These are phyloP conservation scores for Calonectria pauciramosa DNA, from an alignment of 2,329 filamentous ascomycete species.

Conservation along the genomic window DNA sequence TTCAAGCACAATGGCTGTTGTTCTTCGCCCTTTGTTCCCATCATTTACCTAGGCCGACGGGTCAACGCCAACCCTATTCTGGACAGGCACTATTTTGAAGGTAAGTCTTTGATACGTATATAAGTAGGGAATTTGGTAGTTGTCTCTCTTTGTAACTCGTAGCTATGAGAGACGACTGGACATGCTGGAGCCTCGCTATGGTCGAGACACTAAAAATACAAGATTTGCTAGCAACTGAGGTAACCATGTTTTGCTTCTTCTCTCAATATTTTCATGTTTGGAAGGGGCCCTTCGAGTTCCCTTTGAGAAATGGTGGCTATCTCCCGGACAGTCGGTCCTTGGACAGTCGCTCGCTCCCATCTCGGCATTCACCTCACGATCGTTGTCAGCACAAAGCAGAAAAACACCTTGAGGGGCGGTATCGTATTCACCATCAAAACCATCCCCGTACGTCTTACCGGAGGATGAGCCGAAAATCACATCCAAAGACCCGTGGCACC, in stretches of 20 bases:
- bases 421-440: background rate
- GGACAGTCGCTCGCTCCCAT: slow-evolving; percentile 8
- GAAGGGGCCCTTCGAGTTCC: slow-evolving; percentile 12
- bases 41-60: too few relatives aligned
- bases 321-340: background rate
- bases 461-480: background rate
- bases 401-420: background rate
- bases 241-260: slow-evolving; percentile 33
- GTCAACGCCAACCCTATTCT: background rate
- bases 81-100: background rate
- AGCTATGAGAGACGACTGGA: background rate
- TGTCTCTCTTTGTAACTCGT: background rate
- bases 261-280: slow-evolving; percentile 22
- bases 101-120: background rate
- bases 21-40: too few relatives aligned
- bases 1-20: background rate
- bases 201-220: too few relatives aligned
- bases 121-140: background rate
- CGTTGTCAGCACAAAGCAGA: background rate
- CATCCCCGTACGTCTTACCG: background rate
- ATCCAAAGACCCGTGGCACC: slow-evolving; percentile 35
- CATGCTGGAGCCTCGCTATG: background rate
- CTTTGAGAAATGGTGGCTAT: background rate
- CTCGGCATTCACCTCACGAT: background rate
- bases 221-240: too few relatives aligned